These are phyloP conservation scores for barrel medic (Medicago truncatula) DNA, from an alignment of 306 rosid species.

Conservation along the genomic window DNA sequence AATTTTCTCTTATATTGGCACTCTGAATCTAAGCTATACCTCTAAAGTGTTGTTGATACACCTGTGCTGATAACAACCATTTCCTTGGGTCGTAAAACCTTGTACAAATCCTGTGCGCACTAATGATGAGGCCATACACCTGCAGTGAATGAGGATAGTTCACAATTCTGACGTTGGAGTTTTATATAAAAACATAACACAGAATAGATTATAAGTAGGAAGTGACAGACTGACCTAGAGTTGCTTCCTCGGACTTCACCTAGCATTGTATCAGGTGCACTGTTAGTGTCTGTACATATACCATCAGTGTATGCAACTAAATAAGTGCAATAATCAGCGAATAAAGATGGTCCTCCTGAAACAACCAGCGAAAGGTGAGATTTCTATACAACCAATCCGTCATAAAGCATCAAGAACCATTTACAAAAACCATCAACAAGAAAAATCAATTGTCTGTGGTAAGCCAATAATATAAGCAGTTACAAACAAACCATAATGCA, in stretches of 20 bases:
- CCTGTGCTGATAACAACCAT: slow-evolving; percentile 95
- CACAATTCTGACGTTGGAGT: slow-evolving; percentile 27
- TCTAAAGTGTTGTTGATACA: slow-evolving; percentile 79
- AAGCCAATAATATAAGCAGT: slow-evolving; percentile 22
- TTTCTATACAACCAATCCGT: slow-evolving; percentile 26
- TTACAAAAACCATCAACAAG: slow-evolving; percentile 17
- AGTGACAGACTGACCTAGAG: slow-evolving; percentile 71
- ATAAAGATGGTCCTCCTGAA: slow-evolving; percentile 94
- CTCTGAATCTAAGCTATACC: slow-evolving; percentile 51
- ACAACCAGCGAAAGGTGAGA: slow-evolving; percentile 38
- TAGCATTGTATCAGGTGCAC: slow-evolving; percentile 98
- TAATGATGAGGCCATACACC: slow-evolving; percentile 95
- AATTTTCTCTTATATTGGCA: slow-evolving; percentile 17
- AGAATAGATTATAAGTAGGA: slow-evolving; percentile 10
- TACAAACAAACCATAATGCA: slow-evolving; percentile 29
- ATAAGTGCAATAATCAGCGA: slow-evolving; percentile 98
- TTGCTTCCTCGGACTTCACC: slow-evolving; percentile 94
- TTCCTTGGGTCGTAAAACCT: slow-evolving; percentile 89
- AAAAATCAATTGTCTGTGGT: slow-evolving; percentile 17
- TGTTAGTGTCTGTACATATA: slow-evolving; percentile 84
- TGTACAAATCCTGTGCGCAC: slow-evolving; percentile 92
- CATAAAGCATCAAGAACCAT: slow-evolving; percentile 28
- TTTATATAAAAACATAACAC: slow-evolving; percentile 23
- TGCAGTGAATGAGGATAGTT: slow-evolving; percentile 45
- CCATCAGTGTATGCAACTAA: slow-evolving; percentile 97